Evolutionary conservation across 768 basidiomycete species (phyloP).

Genomic region (Leccinum barrowsii): DNA sequence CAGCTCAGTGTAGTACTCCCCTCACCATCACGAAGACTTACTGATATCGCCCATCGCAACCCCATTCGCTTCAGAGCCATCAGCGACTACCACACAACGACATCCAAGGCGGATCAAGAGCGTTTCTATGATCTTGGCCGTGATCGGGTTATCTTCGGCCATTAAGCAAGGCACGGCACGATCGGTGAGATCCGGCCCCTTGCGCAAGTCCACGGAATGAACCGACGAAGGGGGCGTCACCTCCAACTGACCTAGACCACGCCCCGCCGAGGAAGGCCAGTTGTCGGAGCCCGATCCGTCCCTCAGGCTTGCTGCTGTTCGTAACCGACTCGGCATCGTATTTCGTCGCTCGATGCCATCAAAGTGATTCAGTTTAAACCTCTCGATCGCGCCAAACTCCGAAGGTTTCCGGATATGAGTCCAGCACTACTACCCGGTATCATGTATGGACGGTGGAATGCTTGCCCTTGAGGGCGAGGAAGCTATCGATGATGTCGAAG

Average conservation of each 20-base stretch:
- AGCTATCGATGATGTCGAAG: slow-evolving; percentile 72
- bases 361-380: slow-evolving; percentile 81
- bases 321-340: slow-evolving; percentile 83
- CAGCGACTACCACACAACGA: slow-evolving; percentile 93
- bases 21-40: slow-evolving; percentile 41
- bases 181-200: slow-evolving; percentile 74
- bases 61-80: slow-evolving; percentile 95
- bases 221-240: slow-evolving; percentile 78
- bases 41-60: slow-evolving; percentile 98
- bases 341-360: slow-evolving; percentile 74
- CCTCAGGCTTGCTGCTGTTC: slow-evolving; percentile 72
- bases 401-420: slow-evolving; percentile 81
- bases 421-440: slow-evolving; percentile 48
- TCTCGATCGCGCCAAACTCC: slow-evolving; percentile 82
- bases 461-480: slow-evolving; percentile 84
- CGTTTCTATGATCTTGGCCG: slow-evolving; percentile 95
- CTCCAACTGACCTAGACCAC: slow-evolving; percentile 52
- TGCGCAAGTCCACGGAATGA: slow-evolving; percentile 74
- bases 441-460: slow-evolving; percentile 59
- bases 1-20: not conserved
- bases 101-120: slow-evolving; percentile 91
- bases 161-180: slow-evolving; percentile 90
- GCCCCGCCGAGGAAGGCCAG: slow-evolving; percentile 58
- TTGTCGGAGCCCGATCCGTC: slow-evolving; percentile 77
- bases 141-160: slow-evolving; percentile 98